phyloP scores from a whole-genome alignment of 768 basidiomycete species.

The Exsudoporus frostii region DNA sequence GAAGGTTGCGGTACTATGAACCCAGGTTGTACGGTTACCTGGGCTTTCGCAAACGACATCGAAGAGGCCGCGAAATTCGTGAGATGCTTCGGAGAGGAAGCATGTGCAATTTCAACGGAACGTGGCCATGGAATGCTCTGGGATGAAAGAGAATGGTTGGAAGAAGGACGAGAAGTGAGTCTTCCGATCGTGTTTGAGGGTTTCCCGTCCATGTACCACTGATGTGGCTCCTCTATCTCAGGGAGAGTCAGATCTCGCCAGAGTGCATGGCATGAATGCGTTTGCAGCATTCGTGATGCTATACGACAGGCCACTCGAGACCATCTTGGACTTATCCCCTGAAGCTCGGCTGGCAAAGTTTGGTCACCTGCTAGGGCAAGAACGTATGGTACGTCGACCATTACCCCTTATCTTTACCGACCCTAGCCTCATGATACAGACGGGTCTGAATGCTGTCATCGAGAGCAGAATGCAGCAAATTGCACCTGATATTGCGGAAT shows the following conservation, averaged over 20 bases:
- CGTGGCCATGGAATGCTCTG: conserved; percentile 42
- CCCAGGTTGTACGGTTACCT: conserved; percentile 40
- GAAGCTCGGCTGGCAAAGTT: conserved; percentile 47
- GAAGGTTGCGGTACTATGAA: conserved; percentile 57
- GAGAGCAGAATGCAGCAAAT: conserved; percentile 34
- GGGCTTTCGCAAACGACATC: conserved; percentile 62
- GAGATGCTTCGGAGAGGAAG: conserved; percentile 57
- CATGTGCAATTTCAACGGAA: conserved; percentile 43
- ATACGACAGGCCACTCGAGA: conserved; percentile 48
- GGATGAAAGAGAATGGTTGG: conserved; percentile 64
- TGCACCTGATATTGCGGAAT: conserved; percentile 8
- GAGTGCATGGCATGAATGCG: conserved; percentile 60
- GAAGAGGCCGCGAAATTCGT: conserved; percentile 54
- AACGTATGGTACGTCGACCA: conserved; percentile 48
- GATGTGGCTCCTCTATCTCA: conserved; percentile 26
- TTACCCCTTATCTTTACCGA: conserved; percentile 1
- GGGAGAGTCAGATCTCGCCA: conserved; percentile 60
- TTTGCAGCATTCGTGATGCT: conserved; percentile 68
- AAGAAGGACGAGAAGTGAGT: conserved; percentile 49
- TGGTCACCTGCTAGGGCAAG: conserved; percentile 44
- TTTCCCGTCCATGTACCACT: conserved; percentile 10
- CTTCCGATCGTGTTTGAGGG: conserved; percentile 9
- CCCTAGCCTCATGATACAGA: conserved; percentile 23
- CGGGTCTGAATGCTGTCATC: conserved; percentile 36
- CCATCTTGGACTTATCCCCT: conserved; percentile 50